Evolutionary conservation across 306 rosid genomes (phyloP).

Genomic region (Cotoneaster glaucophyllus): DNA sequence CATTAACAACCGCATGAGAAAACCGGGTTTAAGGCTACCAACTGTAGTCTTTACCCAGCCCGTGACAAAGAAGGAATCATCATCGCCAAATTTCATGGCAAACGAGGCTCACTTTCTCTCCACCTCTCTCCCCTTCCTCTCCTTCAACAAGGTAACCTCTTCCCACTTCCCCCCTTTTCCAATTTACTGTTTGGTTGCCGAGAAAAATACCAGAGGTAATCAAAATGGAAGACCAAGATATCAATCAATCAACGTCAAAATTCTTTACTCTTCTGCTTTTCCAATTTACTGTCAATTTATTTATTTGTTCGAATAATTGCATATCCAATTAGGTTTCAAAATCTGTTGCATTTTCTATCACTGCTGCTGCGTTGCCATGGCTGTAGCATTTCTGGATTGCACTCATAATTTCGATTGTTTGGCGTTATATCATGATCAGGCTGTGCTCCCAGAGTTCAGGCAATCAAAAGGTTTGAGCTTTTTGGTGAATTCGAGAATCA

Average conservation of each 20-base stretch:
- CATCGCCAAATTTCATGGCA: slow-evolving; percentile 13
- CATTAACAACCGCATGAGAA: too few species aligned
- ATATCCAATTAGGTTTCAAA: neutral
- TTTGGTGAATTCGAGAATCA: neutral
- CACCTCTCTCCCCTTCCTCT: neutral
- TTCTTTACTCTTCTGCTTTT: neutral
- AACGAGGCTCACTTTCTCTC: slow-evolving; percentile 10
- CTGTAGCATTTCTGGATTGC: neutral
- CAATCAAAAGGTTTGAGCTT: slow-evolving; percentile 12
- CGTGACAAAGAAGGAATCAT: neutral
- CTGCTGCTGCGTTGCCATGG: neutral
- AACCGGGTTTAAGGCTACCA: too few species aligned
- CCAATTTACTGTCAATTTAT: neutral
- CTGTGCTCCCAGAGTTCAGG: slow-evolving; percentile 1
- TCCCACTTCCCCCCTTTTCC: neutral
- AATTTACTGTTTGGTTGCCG: neutral
- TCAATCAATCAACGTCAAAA: neutral
- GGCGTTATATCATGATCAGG: neutral
- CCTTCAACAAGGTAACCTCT: slow-evolving; percentile 16
- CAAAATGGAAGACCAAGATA: neutral
- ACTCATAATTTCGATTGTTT: neutral
- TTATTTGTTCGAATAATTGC: neutral
- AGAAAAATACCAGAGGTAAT: neutral
- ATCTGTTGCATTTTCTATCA: neutral
- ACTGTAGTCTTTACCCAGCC: neutral